Base-by-base conservation (phyloP, 371 early-diverging fungal species). In the Mortierella sp. region DNA sequence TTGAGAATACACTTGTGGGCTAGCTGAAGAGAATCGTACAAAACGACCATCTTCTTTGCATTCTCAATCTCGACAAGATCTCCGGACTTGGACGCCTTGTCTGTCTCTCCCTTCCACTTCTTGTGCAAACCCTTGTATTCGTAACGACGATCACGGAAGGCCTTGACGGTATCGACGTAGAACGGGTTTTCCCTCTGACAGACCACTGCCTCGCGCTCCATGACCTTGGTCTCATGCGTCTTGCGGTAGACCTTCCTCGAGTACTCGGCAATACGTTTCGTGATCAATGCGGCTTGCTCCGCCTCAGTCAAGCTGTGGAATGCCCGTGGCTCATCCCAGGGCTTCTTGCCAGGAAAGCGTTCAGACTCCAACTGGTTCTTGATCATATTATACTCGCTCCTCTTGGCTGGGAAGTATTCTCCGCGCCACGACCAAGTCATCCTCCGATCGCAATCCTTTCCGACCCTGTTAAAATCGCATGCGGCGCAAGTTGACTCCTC, bases 111-210 rank as follows among this genome's bases (percentile, higher is more conserved):
- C 90, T 98, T 98, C 95, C 97, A 97, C 70, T 91, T 91, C 89
- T 99, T 99, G 76, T 96, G 95, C 54, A 97, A 82, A 5, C 95
- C 97, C 89, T 99, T 99, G 92, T 99, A 99, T 81, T 98, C 97
- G 89, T 99, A 99, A 52, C 99, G 95, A 72, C 99, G 96, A 91
- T 99, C 99, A 88, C 99, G 96, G 88, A 99, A 99, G 58, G 94
- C 96, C 74, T 97, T 91, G 34, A 99, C 99, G 9, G 99, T 99
- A 78, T 99, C 96, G 75, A 99, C 96, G 86, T 99, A 99, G 89
- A 99, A 99, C 6, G 99, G 98, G 81, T 99, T 97, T 83, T 99
- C 99, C 52, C 99, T 90, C 88, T 99, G 99, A 89, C 99, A 99
- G 26, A 99, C 96, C 73, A 97, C 95, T 9, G 97, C 95, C 89